Percentiles rank a stretch among this genome's conserved stretches.
phyloP scores from a whole-genome alignment of 108 stramenopile species.

The Cylindrotheca fusiformis region DNA sequence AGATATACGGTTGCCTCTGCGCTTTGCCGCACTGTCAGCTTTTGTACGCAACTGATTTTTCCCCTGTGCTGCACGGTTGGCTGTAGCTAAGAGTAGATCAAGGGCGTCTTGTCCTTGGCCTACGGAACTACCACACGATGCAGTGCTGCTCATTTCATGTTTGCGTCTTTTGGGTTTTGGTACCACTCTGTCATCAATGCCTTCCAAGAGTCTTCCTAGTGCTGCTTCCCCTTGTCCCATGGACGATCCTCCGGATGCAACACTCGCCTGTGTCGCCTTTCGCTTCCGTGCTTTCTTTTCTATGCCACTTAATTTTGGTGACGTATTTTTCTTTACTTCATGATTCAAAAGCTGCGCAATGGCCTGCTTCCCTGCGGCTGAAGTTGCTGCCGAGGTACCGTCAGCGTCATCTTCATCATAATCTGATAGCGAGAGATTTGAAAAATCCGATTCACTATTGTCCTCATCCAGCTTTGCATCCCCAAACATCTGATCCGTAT shows the following conservation, averaged over 20 bases:
- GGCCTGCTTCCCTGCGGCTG: conserved; percentile 25
- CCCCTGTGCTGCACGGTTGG: too few relatives aligned
- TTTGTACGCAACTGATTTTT: too few relatives aligned
- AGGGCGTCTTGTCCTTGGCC: conserved; percentile 2
- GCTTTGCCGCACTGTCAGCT: background rate
- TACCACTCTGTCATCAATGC: too few relatives aligned
- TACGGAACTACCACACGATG: background rate
- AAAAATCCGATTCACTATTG: conserved; percentile 12
- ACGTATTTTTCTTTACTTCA: conserved; percentile 4
- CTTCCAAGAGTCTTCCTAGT: background rate
- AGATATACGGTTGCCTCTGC: background rate
- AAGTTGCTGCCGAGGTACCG: conserved; percentile 22
- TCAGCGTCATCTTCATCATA: conserved; percentile 10
- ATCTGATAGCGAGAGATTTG: conserved; percentile 16
- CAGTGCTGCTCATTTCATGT: background rate
- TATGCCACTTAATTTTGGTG: too few relatives aligned
- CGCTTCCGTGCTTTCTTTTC: conserved; percentile 6
- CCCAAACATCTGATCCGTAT: conserved; percentile 1
- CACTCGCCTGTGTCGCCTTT: background rate
- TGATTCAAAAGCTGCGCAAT: conserved; percentile 6
- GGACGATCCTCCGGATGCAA: background rate
- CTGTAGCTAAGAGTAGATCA: background rate
- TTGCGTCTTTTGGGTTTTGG: background rate
- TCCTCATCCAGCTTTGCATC: conserved; percentile 2
- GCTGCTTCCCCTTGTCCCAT: background rate